Conservation (phyloP, 441 rosid genomes). For the Rhodomyrtus psidioides region DNA sequence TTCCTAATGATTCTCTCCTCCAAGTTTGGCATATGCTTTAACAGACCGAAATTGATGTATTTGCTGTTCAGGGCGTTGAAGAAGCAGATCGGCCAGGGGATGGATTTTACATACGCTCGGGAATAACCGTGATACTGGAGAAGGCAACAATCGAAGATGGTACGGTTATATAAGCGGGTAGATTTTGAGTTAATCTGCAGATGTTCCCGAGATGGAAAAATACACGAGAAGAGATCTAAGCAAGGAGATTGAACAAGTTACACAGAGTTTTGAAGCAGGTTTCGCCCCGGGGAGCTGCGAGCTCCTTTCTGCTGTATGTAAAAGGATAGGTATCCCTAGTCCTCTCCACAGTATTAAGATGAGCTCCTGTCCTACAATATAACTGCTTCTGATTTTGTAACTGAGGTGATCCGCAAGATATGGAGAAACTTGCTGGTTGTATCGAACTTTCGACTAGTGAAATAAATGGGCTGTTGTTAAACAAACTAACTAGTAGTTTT, state of each 20-base stretch:
- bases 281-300: neutral
- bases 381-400: neutral
- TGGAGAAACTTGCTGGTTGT: neutral
- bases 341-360: neutral
- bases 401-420: neutral
- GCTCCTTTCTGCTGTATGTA: neutral
- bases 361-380: neutral
- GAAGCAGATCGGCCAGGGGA: slow-evolving; percentile 79
- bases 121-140: slow-evolving; percentile 67
- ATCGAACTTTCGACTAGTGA: neutral
- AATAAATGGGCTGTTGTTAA: neutral
- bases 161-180: slow-evolving; percentile 41
- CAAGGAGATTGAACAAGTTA: neutral
- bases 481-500: neutral
- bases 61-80: slow-evolving; percentile 54
- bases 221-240: neutral
- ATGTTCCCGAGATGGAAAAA: neutral
- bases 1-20: neutral
- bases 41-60: neutral
- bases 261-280: neutral
- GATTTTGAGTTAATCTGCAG: neutral
- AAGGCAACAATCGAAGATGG: slow-evolving; percentile 86
- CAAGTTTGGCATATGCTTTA: neutral
- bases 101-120: slow-evolving; percentile 84
- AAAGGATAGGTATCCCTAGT: neutral